Conservation (phyloP, 768 basidiomycete species). For the Kondoa subrosea region DNA sequence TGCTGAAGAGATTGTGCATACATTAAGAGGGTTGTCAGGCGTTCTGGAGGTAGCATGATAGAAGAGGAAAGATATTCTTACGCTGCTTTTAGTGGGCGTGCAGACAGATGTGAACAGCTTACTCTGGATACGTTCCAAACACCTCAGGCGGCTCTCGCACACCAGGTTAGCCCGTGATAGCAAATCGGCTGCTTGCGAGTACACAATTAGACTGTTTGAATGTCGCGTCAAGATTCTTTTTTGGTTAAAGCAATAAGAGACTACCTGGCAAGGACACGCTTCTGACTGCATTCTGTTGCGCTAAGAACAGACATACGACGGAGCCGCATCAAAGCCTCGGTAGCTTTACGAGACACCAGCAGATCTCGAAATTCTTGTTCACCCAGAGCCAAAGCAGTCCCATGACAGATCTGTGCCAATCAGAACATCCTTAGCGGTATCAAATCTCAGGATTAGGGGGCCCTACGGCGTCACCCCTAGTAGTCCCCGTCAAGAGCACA, state of each 20-base stretch:
- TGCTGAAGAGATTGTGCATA: conserved; percentile 72
- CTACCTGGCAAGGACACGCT: conserved; percentile 13
- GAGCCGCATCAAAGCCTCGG: conserved; percentile 65
- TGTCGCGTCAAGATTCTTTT: conserved; percentile 18
- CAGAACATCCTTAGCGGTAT: conserved; percentile 8
- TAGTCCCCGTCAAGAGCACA: too few species aligned
- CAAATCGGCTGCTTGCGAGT: conserved; percentile 64
- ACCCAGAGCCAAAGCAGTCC: conserved; percentile 51
- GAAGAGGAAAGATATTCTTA: conserved; percentile 75
- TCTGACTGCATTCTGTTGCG: conserved; percentile 30
- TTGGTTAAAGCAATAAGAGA: too few species aligned
- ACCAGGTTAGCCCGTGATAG: conserved; percentile 63
- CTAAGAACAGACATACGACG: conserved; percentile 63
- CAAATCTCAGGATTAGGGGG: too few species aligned
- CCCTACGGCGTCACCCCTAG: background rate
- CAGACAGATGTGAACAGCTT: conserved; percentile 3
- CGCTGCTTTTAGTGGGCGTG: background rate
- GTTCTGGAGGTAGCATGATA: conserved; percentile 79
- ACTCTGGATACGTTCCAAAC: conserved; percentile 75
- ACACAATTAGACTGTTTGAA: conserved; percentile 67
- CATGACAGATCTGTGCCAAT: conserved; percentile 24
- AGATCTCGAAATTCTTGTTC: conserved; percentile 93
- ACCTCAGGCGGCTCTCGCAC: conserved; percentile 55
- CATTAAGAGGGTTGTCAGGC: conserved; percentile 64
- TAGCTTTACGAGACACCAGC: conserved; percentile 61